Percentiles rank a stretch among this genome's conserved stretches.
Conservation (phyloP, 441 rosid species). For the Gossypium gossypioides region DNA sequence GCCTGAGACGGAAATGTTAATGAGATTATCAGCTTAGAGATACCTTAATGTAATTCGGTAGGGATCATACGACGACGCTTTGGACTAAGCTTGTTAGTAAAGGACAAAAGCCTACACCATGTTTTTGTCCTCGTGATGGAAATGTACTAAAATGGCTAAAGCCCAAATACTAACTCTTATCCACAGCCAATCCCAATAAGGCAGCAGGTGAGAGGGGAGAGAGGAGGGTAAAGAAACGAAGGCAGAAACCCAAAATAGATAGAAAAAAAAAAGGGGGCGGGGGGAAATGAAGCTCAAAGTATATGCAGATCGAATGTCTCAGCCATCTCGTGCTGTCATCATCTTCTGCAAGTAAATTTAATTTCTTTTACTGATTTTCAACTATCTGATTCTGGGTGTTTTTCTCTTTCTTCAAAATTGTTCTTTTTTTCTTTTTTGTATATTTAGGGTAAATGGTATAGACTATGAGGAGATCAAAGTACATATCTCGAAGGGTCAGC, state of each 20-base stretch:
- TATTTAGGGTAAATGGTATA: slow-evolving; percentile 51
- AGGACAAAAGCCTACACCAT: no score
- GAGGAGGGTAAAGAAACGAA: neutral
- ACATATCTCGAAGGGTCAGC: slow-evolving; percentile 47
- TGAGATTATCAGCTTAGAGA: neutral
- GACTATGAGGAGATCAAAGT: slow-evolving; percentile 60
- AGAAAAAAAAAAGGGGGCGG: neutral
- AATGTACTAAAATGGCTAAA: neutral
- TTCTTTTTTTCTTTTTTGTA: neutral
- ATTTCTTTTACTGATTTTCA: neutral
- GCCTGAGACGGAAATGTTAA: neutral
- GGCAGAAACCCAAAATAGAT: neutral
- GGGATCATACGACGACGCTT: neutral
- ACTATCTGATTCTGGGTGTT: neutral
- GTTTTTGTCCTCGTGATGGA: neutral
- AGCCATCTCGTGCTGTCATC: slow-evolving; percentile 69
- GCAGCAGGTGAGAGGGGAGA: no score
- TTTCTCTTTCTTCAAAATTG: neutral
- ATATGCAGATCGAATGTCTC: slow-evolving; percentile 72
- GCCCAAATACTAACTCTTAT: neutral
- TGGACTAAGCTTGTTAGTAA: neutral
- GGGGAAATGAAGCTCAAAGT: slow-evolving; percentile 53
- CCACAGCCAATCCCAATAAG: neutral
- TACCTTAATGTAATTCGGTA: neutral
- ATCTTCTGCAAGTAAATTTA: slow-evolving; percentile 76